These are phyloP conservation scores for Leccinum boreale DNA, from an alignment of 768 basidiomycete species.

Conservation along the genomic window DNA sequence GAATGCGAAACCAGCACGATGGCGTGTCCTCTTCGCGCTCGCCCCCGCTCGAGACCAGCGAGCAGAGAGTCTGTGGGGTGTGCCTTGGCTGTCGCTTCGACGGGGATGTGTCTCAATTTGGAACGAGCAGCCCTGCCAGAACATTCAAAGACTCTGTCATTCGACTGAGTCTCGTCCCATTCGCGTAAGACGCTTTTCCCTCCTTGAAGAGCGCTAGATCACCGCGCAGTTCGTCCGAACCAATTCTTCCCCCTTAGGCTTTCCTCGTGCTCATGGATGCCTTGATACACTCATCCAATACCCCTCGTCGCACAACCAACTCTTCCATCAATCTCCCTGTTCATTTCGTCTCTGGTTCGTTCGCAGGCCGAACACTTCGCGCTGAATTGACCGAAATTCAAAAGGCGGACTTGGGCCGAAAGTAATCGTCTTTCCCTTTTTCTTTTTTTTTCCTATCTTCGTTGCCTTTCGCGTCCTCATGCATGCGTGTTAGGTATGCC, in stretches of 20 bases:
- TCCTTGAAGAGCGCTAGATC: background rate
- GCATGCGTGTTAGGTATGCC: slow-evolving; percentile 41
- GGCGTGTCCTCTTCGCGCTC: background rate
- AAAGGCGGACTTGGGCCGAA: slow-evolving; percentile 65
- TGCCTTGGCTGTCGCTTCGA: slow-evolving; percentile 13
- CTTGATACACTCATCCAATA: slow-evolving; percentile 12
- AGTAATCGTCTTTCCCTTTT: slow-evolving; percentile 36
- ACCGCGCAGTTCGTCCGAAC: background rate
- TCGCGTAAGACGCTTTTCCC: slow-evolving; percentile 5
- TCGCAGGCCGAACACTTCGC: slow-evolving; percentile 53
- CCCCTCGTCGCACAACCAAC: slow-evolving; percentile 26
- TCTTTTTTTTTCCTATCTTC: background rate
- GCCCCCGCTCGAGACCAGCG: background rate
- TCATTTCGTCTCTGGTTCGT: slow-evolving; percentile 56
- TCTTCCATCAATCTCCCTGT: slow-evolving; percentile 41
- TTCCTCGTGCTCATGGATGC: slow-evolving; percentile 17
- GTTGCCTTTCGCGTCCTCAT: background rate
- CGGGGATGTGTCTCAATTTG: slow-evolving; percentile 24
- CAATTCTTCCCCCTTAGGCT: background rate
- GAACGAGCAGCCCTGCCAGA: slow-evolving; percentile 12
- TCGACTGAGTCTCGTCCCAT: slow-evolving; percentile 9
- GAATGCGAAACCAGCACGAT: background rate
- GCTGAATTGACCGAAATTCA: slow-evolving; percentile 59
- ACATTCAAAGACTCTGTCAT: background rate
- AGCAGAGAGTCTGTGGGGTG: background rate